A percentile compares a stretch with the other conserved stretches of the same genome.
Conservation (phyloP, 1,284 basidiomycete species). For the Tylopilus sp. region DNA sequence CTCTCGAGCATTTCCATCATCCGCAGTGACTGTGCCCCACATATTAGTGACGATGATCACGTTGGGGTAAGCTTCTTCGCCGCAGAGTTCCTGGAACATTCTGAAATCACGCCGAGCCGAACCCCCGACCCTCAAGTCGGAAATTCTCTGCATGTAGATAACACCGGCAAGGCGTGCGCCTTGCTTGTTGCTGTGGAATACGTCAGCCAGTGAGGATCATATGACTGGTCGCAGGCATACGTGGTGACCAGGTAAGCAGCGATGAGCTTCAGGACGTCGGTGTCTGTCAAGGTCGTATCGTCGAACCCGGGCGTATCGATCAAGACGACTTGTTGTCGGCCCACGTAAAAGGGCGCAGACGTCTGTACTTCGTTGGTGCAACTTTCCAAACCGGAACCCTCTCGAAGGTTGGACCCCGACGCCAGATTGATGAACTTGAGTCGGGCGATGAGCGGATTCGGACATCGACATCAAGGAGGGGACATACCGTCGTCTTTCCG, state of each 20-base stretch:
- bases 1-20: slow-evolving; percentile 35
- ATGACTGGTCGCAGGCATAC: slow-evolving; percentile 15
- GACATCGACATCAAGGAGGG: neutral
- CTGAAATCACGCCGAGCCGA: slow-evolving; percentile 47
- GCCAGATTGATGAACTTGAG: slow-evolving; percentile 36
- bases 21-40: slow-evolving; percentile 41
- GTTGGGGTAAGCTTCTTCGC: slow-evolving; percentile 44
- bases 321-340: slow-evolving; percentile 30
- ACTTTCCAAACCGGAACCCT: slow-evolving; percentile 34
- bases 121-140: slow-evolving; percentile 47
- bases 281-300: slow-evolving; percentile 35
- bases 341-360: slow-evolving; percentile 28
- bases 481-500: slow-evolving; percentile 34
- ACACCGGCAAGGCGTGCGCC: slow-evolving; percentile 39
- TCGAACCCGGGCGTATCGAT: slow-evolving; percentile 40
- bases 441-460: slow-evolving; percentile 10
- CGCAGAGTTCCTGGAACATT: slow-evolving; percentile 50
- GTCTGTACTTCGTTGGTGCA: slow-evolving; percentile 36
- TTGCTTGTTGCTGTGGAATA: slow-evolving; percentile 37
- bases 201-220: neutral
- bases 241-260: slow-evolving; percentile 34
- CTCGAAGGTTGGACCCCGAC: slow-evolving; percentile 32
- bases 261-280: slow-evolving; percentile 37
- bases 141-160: slow-evolving; percentile 52
- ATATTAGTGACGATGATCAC: slow-evolving; percentile 49